A percentile compares a stretch with the other conserved stretches of the same genome.
These are phyloP conservation scores for Colletotrichum zoysiae DNA, from an alignment of 2,329 filamentous ascomycete genomes.

Conservation along the genomic window DNA sequence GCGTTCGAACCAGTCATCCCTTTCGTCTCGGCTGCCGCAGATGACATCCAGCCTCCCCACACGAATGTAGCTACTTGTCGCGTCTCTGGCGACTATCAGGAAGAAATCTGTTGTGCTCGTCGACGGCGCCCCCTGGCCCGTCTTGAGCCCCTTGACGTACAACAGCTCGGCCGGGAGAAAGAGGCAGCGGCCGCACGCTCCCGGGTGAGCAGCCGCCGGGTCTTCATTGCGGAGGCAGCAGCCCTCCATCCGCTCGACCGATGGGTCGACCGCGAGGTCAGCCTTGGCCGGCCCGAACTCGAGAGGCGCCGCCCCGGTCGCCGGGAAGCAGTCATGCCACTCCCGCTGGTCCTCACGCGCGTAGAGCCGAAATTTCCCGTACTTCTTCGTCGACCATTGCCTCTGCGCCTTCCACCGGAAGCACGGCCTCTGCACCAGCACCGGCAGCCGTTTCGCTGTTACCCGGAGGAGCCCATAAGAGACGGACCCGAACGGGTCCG, in stretches of 20 bases:
- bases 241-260: neutral
- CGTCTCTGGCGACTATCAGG: neutral
- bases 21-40: neutral
- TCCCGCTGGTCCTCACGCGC: slow-evolving; percentile 1
- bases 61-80: neutral
- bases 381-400: neutral
- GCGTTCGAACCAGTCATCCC: neutral
- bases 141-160: slow-evolving; percentile 18
- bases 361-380: slow-evolving; percentile 6
- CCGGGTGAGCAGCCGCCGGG: too few species aligned
- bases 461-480: neutral
- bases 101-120: slow-evolving; percentile 18
- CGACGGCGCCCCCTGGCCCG: neutral
- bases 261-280: slow-evolving; percentile 17
- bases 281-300: slow-evolving; percentile 1
- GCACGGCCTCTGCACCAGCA: slow-evolving; percentile 21
- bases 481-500: slow-evolving; percentile 12
- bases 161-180: slow-evolving; percentile 12
- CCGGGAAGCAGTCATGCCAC: slow-evolving; percentile 4
- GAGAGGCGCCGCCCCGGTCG: neutral
- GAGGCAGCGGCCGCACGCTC: neutral
- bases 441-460: neutral
- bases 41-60: slow-evolving; percentile 11
- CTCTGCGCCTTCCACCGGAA: neutral
- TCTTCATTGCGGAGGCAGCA: neutral